Percentiles rank a stretch among this genome's conserved stretches.
Evolutionary conservation across 306 rosid genomes (phyloP).

Genomic region (Cucurbita moschata): DNA sequence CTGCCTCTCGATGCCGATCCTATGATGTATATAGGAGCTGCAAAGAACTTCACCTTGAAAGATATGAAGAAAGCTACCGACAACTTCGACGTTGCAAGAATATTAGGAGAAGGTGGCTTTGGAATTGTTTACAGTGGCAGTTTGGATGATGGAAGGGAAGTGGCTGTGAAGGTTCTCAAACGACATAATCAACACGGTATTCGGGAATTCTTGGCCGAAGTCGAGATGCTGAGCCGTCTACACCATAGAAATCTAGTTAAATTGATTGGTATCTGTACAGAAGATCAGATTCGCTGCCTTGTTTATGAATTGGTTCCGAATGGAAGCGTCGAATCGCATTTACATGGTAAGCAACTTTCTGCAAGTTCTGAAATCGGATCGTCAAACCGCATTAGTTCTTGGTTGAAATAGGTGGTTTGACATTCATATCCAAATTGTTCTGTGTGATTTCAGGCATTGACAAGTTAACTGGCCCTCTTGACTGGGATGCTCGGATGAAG

Average conservation of each 20-base stretch:
- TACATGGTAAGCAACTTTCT: constrained; percentile 47
- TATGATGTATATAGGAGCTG: constrained; percentile 55
- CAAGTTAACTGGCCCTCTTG: constrained; percentile 66
- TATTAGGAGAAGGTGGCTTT: constrained; percentile 98
- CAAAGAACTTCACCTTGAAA: constrained; percentile 52
- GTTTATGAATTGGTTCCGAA: constrained; percentile 90
- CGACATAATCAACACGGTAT: constrained; percentile 74
- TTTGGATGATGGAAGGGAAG: constrained; percentile 70
- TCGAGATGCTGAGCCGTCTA: constrained; percentile 91
- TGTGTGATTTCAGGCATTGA: constrained; percentile 47
- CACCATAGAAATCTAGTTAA: constrained; percentile 92
- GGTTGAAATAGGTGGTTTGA: not conserved
- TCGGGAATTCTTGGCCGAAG: constrained; percentile 93
- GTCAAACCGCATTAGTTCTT: not conserved
- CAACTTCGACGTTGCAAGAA: constrained; percentile 60
- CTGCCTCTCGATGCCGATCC: constrained; percentile 34
- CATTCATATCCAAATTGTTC: not conserved
- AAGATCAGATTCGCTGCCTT: constrained; percentile 69
- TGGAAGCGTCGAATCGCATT: constrained; percentile 92
- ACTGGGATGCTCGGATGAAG: constrained; percentile 83
- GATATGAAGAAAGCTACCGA: constrained; percentile 74
- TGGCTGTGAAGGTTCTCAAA: constrained; percentile 89
- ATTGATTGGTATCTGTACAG: constrained; percentile 75
- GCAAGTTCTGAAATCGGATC: not conserved
- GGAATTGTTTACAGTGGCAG: constrained; percentile 73